These are phyloP conservation scores for Gloeostereum incarnatum DNA, from an alignment of 768 basidiomycete genomes.

Conservation along the genomic window DNA sequence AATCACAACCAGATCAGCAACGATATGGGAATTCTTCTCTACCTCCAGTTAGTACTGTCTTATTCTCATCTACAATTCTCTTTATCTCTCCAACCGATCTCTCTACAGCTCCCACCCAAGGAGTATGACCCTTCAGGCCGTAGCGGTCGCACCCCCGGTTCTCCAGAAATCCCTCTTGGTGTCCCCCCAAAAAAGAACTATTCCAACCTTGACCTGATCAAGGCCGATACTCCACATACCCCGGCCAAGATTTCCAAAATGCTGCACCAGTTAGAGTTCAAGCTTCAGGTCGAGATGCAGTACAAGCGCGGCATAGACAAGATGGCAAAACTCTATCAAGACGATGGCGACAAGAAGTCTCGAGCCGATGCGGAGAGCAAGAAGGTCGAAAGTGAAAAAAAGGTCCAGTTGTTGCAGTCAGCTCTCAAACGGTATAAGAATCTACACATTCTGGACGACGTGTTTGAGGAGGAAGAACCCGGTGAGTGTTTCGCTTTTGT, in stretches of 20 bases:
- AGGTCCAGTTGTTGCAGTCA: conserved; percentile 86
- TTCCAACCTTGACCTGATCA: conserved; percentile 87
- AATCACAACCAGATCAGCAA: conserved; percentile 46
- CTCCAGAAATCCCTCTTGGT: conserved; percentile 26
- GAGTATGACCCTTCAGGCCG: conserved; percentile 30
- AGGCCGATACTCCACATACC: conserved; percentile 94
- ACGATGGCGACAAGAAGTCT: conserved; percentile 96
- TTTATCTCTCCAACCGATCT: neutral
- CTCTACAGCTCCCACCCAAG: conserved; percentile 41
- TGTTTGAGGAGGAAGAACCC: conserved; percentile 77
- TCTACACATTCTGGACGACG: conserved; percentile 86
- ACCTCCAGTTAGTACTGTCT: conserved; percentile 27
- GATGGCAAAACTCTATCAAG: conserved; percentile 95
- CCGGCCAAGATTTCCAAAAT: conserved; percentile 95
- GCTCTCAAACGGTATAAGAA: conserved; percentile 97
- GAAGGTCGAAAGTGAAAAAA: conserved; percentile 90
- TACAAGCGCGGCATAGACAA: conserved; percentile 98
- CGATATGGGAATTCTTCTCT: conserved; percentile 37
- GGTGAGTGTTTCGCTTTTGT: conserved; percentile 27
- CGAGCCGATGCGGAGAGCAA: conserved; percentile 91
- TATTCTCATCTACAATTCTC: neutral
- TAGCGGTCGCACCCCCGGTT: conserved; percentile 24
- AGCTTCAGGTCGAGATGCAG: conserved; percentile 95
- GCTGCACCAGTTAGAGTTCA: conserved; percentile 99
- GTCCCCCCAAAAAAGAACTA: conserved; percentile 49